These are phyloP conservation scores for Waitea zeae DNA, from an alignment of 1,284 basidiomycete species.

Conservation along the genomic window DNA sequence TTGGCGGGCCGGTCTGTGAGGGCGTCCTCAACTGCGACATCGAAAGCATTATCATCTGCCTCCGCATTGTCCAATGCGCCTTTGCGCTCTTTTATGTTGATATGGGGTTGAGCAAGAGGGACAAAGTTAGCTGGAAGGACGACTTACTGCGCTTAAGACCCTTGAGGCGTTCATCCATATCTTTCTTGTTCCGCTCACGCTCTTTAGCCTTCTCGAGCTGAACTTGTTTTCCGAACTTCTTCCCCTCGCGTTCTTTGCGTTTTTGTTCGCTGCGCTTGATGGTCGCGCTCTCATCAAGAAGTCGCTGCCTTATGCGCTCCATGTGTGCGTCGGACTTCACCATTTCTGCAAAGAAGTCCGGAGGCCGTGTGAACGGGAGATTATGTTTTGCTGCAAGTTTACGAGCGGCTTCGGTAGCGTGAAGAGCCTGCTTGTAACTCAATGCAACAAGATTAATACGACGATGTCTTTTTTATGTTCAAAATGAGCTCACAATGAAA, in stretches of 20 bases:
- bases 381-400: conserved; percentile 56
- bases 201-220: conserved; percentile 76
- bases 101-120: neutral
- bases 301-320: conserved; percentile 85
- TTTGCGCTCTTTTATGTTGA: conserved; percentile 44
- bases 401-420: conserved; percentile 63
- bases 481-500: conserved; percentile 68
- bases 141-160: conserved; percentile 75
- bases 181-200: conserved; percentile 59
- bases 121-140: conserved; percentile 4
- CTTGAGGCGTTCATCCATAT: conserved; percentile 71
- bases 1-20: conserved; percentile 60
- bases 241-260: conserved; percentile 83
- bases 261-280: conserved; percentile 91
- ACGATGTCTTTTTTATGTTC: too few relatives aligned
- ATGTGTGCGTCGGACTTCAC: conserved; percentile 96
- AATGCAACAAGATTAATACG: neutral
- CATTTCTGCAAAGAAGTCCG: conserved; percentile 98
- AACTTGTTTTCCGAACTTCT: conserved; percentile 97
- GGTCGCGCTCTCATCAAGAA: conserved; percentile 78
- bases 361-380: conserved; percentile 82
- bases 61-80: conserved; percentile 66
- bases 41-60: conserved; percentile 63
- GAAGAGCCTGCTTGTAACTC: conserved; percentile 92
- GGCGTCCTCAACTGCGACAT: conserved; percentile 75